Percentiles rank a stretch among this genome's conserved stretches.
These are phyloP conservation scores for Fomitopsis palustris DNA, from an alignment of 1,284 basidiomycete genomes.

Conservation along the genomic window DNA sequence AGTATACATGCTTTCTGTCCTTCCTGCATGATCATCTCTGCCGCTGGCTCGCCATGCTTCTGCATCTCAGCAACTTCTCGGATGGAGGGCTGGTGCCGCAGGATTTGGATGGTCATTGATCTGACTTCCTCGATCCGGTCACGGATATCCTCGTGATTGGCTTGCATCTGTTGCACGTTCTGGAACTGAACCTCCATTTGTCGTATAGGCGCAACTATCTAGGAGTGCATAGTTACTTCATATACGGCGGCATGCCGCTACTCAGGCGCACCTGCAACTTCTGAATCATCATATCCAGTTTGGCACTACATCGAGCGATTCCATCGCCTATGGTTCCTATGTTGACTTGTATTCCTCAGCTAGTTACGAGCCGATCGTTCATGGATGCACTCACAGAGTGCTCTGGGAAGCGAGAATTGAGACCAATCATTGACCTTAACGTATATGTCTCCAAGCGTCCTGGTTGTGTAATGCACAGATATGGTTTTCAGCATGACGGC, in stretches of 20 bases:
- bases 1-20: conserved; percentile 40
- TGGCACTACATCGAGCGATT: conserved; percentile 37
- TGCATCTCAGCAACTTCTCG: conserved; percentile 35
- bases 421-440: neutral
- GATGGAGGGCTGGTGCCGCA: conserved; percentile 31
- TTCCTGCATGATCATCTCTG: conserved; percentile 43
- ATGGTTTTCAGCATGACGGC: neutral
- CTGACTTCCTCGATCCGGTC: neutral
- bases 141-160: neutral
- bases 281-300: conserved; percentile 38
- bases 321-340: conserved; percentile 41
- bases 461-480: conserved; percentile 15
- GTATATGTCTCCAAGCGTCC: conserved; percentile 31
- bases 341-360: conserved; percentile 34
- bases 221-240: neutral
- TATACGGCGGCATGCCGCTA: conserved; percentile 19
- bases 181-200: neutral
- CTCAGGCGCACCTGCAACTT: conserved; percentile 28
- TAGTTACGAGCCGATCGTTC: neutral
- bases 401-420: neutral
- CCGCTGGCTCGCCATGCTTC: conserved; percentile 36
- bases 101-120: neutral
- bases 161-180: neutral
- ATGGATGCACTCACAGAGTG: neutral
- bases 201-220: conserved; percentile 18